Evolutionary conservation across 306 rosid species (phyloP).

Genomic region (Cucumis hystrix): DNA sequence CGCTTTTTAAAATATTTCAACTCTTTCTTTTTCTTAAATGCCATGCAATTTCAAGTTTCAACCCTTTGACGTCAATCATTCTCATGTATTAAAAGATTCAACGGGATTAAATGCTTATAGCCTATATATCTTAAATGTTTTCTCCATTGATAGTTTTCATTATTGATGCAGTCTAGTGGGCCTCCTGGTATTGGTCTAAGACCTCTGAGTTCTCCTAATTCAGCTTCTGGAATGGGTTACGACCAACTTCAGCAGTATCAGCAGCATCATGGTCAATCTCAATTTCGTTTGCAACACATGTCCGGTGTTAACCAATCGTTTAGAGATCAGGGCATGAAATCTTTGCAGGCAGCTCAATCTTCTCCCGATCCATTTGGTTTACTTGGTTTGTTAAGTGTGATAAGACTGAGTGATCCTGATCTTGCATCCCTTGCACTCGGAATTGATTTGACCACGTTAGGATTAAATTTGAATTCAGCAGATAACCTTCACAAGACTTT

Average conservation of each 20-base stretch:
- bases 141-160: not conserved
- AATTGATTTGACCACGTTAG: slow-evolving; percentile 84
- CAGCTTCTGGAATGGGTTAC: slow-evolving; percentile 80
- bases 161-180: slow-evolving; percentile 49
- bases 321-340: slow-evolving; percentile 72
- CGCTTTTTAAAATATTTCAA: not conserved
- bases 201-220: slow-evolving; percentile 62
- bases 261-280: slow-evolving; percentile 74
- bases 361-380: slow-evolving; percentile 77
- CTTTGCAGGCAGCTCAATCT: slow-evolving; percentile 52
- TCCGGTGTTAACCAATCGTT: slow-evolving; percentile 61
- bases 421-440: slow-evolving; percentile 93
- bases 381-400: slow-evolving; percentile 85
- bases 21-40: not conserved
- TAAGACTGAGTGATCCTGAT: slow-evolving; percentile 87
- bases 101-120: not conserved
- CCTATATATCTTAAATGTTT: not conserved
- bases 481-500: slow-evolving; percentile 95
- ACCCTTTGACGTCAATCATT: not conserved
- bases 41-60: not conserved
- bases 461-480: slow-evolving; percentile 82
- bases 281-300: slow-evolving; percentile 81
- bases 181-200: slow-evolving; percentile 96
- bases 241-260: slow-evolving; percentile 92
- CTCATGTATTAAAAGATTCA: not conserved